Evolutionary conservation across 192 early-diverging fungal species (phyloP), one percentile per base, ranked within the genome.

Genomic region (Neocallimastix lanati): DNA sequence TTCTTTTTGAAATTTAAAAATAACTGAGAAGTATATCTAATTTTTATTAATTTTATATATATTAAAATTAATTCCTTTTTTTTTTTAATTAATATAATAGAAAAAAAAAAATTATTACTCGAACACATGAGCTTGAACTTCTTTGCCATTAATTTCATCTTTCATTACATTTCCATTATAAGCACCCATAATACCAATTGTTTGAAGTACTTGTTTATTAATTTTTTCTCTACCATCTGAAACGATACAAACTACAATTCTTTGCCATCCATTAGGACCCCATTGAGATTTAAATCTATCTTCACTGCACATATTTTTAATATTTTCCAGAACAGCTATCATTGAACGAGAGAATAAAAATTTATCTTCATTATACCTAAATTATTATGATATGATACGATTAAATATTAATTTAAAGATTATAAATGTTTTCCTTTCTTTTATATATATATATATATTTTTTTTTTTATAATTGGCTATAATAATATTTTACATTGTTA

Each of bases 401-500:
- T 6, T 6, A 33, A 33, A 33, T 33, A 11, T 33, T 33, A 33
- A 6, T 33, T 6, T 6, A 33, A 33, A 6, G 4, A 33, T 33
- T 33, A 33, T 33, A 6, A 33, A 33, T 3, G 30, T 6, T 33
- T 6, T 33, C 3, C 11, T 3, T 33, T 6, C 3, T 33, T 6
- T 33, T 33, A 33, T 6, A 33, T 33, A 33, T 33, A 6, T 33
- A 6, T 6, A 33, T 33, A 33, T 33, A 6, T 33, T 33, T 33
- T 6, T 33, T 33, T 6, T 33, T 33, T 33, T 33, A 33, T 33
- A 33, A n/a, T n/a, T n/a, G n/a, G n/a, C n/a, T n/a, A n/a, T n/a
- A n/a, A n/a, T n/a, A n/a, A n/a, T n/a, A n/a, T n/a, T n/a, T 77
- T 28, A 95, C 94, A 97, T 96, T 33, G 95, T 96, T 80, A 97